Evolutionary conservation across 371 early-diverging fungal species (phyloP).

Genomic region (Circinella minor): DNA sequence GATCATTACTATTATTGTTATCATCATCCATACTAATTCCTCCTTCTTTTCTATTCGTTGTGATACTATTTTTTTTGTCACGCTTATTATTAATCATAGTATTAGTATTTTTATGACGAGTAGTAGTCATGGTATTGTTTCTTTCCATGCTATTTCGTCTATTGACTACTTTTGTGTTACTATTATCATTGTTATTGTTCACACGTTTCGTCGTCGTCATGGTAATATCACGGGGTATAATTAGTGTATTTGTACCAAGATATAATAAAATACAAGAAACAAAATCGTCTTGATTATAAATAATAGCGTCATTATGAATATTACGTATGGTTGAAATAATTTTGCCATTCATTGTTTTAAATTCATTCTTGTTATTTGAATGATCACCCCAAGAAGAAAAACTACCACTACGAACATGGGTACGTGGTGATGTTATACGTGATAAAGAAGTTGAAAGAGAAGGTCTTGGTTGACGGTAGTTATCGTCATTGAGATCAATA

Average conservation of each 20-base stretch:
- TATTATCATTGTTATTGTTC: neutral
- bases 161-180: neutral
- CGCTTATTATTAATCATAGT: no score
- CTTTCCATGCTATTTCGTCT: no score
- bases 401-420: neutral
- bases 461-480: slow-evolving; percentile 10
- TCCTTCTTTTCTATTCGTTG: neutral
- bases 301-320: slow-evolving; percentile 16
- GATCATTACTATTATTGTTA: slow-evolving; percentile 14
- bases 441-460: slow-evolving; percentile 3
- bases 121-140: no score
- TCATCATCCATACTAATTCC: neutral
- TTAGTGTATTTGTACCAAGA: slow-evolving; percentile 13
- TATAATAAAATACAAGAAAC: slow-evolving; percentile 28
- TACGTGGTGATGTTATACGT: slow-evolving; percentile 5
- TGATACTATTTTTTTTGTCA: no score
- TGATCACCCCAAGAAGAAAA: neutral
- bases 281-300: slow-evolving; percentile 24
- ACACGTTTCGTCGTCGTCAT: neutral
- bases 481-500: neutral
- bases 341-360: slow-evolving; percentile 1
- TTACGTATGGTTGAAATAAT: slow-evolving; percentile 10
- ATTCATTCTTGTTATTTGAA: neutral
- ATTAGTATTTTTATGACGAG: no score
- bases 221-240: slow-evolving; percentile 9